Evolutionary conservation across 768 basidiomycete species (phyloP), one percentile per base, ranked within the genome.

Genomic region (Kwoniella sp.): DNA sequence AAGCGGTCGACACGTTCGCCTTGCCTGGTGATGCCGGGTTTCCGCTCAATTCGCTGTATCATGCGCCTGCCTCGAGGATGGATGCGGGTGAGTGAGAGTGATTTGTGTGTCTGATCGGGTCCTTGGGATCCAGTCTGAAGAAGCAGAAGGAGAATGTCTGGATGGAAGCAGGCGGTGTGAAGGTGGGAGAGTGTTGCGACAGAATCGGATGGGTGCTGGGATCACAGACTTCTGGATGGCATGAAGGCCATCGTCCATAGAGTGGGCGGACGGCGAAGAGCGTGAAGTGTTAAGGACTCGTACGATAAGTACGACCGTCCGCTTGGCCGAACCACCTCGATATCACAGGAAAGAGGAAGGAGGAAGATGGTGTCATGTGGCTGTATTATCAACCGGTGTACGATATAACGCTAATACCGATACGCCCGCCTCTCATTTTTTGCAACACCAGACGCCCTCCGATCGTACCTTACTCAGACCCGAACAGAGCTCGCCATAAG

Each of bases 11-110:
- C 75, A 89, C 85, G 74, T 98, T 98, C 75, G 84, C 93, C 1
- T 86, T 98, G 58, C 96, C 96, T 2, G 96, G 96, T 37, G 96
- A 99, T 76, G 93, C 95, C 47, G 91, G 88, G 74, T 99, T 99
- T 82, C 87, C 90, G 29, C 79, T 99, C 73, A 98, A 98, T 74
- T 85, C 92, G 20, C 89, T 98, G 80, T 98, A 97, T 78, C 89
- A 91, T 29, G 80, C 87, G 12, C 92, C 96, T 28, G 84, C 82
- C 13, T 88, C 85, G 77, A 84, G 93, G 62, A 83, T 86, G 52
- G 93, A 97, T 73, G 85, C 89, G 29, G 95, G 95, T 95, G 69
- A 64, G 86, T 81, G 4, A 0, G 17, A 51, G 17, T 45, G 41
- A 3, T 45, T 45, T 51, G 34, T 22, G 11, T 12, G 15, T 52